Evolutionary conservation across 73 alveolate genomes (phyloP), one percentile per base, ranked within the genome.

Genomic region (Uronychia setigera): DNA sequence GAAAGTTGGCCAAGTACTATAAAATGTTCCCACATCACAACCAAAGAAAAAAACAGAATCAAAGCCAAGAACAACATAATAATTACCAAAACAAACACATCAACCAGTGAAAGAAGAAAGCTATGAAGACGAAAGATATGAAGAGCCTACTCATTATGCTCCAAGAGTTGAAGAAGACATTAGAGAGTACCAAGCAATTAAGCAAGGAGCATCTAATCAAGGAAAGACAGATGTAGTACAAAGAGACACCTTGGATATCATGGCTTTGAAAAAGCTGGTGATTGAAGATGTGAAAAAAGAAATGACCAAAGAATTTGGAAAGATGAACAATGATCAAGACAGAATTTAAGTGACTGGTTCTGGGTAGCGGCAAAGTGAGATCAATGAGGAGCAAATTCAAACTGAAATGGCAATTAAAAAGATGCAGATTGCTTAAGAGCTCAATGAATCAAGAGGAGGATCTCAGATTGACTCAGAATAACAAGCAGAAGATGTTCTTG

Each of bases 261-360:
- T 88, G 27, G 31, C 90, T 26, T 80, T 88, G 28, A 88, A 88
- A 77, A 74, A 88, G 74, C 59, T 82, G 81, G 94, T 88, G 13
- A 77, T 88, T 75, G 94, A 88, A 9, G 94, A 88, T 25, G 33
- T 88, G 28, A 88, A 75, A 59, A 32, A 35, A n/a, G 94, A 88
- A 35, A 58, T 57, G 29, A 59, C 27, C 35, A 25, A n/a, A 29
- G 77, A 57, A 1, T 32, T 31, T 31, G 84, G 84, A 1, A 78
- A 78, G 32, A 31, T 78, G 5, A 59, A 33, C 28, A 35, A 35
- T 35, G 84, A 34, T 5, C 30, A 67, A 25, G 84, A 29, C 1
- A 28, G 29, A 5, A 78, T 78, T 13, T 67, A 78, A 26, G 33
- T 34, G 28, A 59, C 35, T 13, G 86, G 86, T 1, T 1, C 13